Evolutionary conservation across 2,329 filamentous ascomycete genomes (phyloP).

Genomic region (Apiospora saccharicola): DNA sequence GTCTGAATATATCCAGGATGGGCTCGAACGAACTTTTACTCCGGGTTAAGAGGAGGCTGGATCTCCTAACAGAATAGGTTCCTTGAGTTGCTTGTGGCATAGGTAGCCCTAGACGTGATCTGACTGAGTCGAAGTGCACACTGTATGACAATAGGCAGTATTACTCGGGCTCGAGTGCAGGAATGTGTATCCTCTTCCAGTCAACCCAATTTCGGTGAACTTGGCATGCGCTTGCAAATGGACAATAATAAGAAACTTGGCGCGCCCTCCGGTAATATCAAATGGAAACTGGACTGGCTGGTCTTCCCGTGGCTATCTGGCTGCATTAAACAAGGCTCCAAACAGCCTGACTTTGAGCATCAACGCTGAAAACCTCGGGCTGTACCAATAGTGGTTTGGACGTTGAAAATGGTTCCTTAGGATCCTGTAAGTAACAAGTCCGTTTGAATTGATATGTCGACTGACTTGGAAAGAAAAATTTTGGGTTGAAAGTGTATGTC

Average conservation of each 20-base stretch:
- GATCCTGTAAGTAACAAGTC: too few relatives aligned
- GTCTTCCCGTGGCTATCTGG: background rate
- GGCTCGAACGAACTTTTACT: background rate
- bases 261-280: background rate
- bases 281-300: background rate
- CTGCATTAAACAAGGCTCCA: background rate
- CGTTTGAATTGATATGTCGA: too few relatives aligned
- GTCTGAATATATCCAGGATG: background rate
- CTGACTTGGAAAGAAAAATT: too few relatives aligned
- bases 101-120: too few relatives aligned
- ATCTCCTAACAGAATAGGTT: background rate
- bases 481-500: too few relatives aligned
- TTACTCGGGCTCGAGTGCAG: background rate
- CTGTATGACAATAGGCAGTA: background rate
- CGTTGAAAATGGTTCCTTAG: background rate
- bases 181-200: background rate
- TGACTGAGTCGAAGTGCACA: background rate
- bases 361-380: background rate
- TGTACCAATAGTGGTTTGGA: background rate
- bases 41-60: background rate
- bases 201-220: background rate
- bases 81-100: background rate
- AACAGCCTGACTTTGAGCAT: background rate
- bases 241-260: background rate
- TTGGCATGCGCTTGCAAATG: background rate